Evolutionary conservation across 2,329 filamentous ascomycete genomes (phyloP).

Genomic region (Ascocoryne sarcoides): DNA sequence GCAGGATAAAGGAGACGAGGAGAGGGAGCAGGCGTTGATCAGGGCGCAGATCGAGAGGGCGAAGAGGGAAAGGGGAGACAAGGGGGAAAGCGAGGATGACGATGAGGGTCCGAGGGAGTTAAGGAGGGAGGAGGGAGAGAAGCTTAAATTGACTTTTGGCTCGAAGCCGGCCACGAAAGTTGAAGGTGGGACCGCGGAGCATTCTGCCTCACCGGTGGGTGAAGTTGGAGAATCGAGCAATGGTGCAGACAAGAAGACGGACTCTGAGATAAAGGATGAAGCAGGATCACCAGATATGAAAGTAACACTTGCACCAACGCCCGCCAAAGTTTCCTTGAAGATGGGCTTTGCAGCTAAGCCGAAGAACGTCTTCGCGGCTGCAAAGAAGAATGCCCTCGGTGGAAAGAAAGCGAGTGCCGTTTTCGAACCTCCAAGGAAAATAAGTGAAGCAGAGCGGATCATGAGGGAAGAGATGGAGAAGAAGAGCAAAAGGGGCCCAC

Average conservation of each 20-base stretch:
- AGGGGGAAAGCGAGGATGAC: constrained; percentile 32
- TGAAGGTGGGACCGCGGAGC: constrained; percentile 2
- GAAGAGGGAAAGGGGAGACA: constrained; percentile 46
- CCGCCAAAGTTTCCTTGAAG: constrained; percentile 55
- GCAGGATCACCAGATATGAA: constrained; percentile 7
- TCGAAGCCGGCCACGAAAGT: constrained; percentile 21
- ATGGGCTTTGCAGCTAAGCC: constrained; percentile 54
- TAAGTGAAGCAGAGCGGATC: constrained; percentile 80
- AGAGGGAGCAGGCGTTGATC: constrained; percentile 75
- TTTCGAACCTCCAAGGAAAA: constrained; percentile 63
- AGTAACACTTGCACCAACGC: constrained; percentile 11
- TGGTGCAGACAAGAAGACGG: not conserved
- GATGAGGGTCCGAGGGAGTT: constrained; percentile 39
- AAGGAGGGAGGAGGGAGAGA: constrained; percentile 62
- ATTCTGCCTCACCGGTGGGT: not conserved
- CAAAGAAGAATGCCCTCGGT: constrained; percentile 62
- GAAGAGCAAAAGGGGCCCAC: constrained; percentile 48
- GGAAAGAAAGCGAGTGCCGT: constrained; percentile 57
- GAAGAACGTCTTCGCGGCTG: constrained; percentile 66
- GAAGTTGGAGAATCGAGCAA: not conserved
- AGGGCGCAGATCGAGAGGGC: constrained; percentile 76
- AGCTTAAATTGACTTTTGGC: constrained; percentile 64
- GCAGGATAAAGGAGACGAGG: constrained; percentile 84
- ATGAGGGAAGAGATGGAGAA: constrained; percentile 78
- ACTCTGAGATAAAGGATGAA: not conserved